Evolutionary conservation across 2,329 filamentous ascomycete genomes (phyloP), one percentile per base, ranked within the genome.

Genomic region (Mollisiaceae sp.): DNA sequence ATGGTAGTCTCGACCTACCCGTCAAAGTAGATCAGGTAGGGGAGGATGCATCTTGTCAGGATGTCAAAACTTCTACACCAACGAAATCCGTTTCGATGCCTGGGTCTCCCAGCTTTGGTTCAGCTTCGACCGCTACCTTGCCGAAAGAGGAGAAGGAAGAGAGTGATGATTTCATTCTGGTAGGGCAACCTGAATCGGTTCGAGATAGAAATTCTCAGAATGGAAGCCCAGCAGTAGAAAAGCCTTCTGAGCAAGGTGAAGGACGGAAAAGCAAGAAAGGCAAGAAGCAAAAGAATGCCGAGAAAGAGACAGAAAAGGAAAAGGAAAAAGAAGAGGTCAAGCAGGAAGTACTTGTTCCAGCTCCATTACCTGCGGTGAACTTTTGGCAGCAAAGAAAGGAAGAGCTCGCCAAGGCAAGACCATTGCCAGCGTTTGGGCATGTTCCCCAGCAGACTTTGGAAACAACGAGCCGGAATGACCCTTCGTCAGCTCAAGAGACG

Each of bases 361-460:
- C 94, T 20, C 91, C 93, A 36, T 83, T 91, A 52, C 95, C 95
- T 0, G 78, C 87, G 1, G 91, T 97, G 65, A 99, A 99, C 77
- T 82, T 94, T 68, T 99, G 95, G 94, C 86, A 89, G 68, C 88
- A 94, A 78, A 87, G 94, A 63, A 89, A 85, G 72, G 89, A 93
- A 73, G 88, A 83, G 67, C 78, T 83, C n/a, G 79, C 82, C 45
- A 84, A 83, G 75, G 72, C 75, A 59, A 85, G 83, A 73, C 76
- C 72, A 5, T 67, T 57, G 47, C 60, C 67, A 6, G 60, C 61
- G 18, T 24, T 63, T 27, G 56, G 58, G 50, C 69, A 72, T 24
- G 65, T n/a, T 52, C 45, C 65, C 9, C 67, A 66, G 27, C 38
- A 55, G 9, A 50, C 59, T n/a, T 15, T 43, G 11, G 68, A 71